Evolutionary conservation across 192 early-diverging fungal species (phyloP).

Genomic region (Lobosporangium transversale): DNA sequence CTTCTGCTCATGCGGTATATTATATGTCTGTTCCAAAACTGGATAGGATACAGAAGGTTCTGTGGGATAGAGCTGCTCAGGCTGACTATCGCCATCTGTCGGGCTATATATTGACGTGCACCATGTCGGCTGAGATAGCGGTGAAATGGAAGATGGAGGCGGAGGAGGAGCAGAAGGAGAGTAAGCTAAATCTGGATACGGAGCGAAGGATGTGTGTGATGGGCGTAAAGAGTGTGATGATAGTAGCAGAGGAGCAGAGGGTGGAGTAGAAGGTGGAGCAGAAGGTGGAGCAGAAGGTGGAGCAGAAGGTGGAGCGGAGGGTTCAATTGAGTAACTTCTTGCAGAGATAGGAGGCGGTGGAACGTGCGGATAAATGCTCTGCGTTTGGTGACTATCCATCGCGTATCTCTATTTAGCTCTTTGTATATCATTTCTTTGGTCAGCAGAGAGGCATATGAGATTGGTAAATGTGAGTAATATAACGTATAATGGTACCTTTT

Average conservation of each 20-base stretch:
- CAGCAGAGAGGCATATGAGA: no score
- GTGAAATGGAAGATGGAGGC: not conserved
- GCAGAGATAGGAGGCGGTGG: constrained; percentile 16
- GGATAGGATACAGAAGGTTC: constrained; percentile 25
- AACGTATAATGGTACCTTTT: no score
- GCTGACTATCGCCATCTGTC: constrained; percentile 6
- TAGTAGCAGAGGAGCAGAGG: not conserved
- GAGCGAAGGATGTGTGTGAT: not conserved
- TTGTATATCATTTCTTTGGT: no score
- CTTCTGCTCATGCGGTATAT: no score
- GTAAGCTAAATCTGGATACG: constrained; percentile 1
- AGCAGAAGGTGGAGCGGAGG: constrained; percentile 19
- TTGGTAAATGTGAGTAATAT: no score
- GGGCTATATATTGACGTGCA: constrained; percentile 2
- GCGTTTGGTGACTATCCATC: no score
- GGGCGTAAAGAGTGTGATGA: not conserved
- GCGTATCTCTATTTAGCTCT: no score
- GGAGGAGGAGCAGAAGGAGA: constrained; percentile 7
- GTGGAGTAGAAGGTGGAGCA: not conserved
- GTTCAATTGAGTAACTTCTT: constrained; percentile 15
- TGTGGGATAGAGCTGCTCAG: constrained; percentile 4
- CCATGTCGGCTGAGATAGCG: constrained; percentile 9
- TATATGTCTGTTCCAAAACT: no score
- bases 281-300: constrained; percentile 7
- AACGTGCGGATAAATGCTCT: constrained; percentile 4